These are phyloP conservation scores for Alternaria brassicicola DNA, from an alignment of 2,329 filamentous ascomycete genomes.

Conservation along the genomic window DNA sequence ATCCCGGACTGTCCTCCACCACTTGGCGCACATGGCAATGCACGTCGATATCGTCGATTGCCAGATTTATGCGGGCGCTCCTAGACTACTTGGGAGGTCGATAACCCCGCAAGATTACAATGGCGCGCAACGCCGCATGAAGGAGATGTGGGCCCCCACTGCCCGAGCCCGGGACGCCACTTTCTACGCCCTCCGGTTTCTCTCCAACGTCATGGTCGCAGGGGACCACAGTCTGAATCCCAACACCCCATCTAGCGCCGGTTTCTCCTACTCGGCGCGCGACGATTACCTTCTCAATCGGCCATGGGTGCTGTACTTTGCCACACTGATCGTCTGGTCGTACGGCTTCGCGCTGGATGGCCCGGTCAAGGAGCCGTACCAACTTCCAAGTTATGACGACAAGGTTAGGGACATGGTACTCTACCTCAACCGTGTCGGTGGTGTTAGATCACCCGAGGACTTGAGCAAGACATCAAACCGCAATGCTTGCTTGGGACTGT, in stretches of 20 bases:
- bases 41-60: slow-evolving; percentile 97
- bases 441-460: slow-evolving; percentile 75
- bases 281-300: slow-evolving; percentile 90
- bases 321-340: slow-evolving; percentile 89
- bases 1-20: slow-evolving; percentile 85
- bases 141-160: slow-evolving; percentile 85
- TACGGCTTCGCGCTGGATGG: slow-evolving; percentile 93
- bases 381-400: slow-evolving; percentile 66
- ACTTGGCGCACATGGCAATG: slow-evolving; percentile 96
- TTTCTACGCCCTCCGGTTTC: slow-evolving; percentile 88
- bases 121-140: slow-evolving; percentile 81
- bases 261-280: slow-evolving; percentile 72
- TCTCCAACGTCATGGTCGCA: slow-evolving; percentile 80
- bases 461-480: slow-evolving; percentile 74
- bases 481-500: slow-evolving; percentile 80
- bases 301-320: slow-evolving; percentile 95
- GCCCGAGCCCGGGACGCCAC: slow-evolving; percentile 88
- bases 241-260: slow-evolving; percentile 35
- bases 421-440: slow-evolving; percentile 75
- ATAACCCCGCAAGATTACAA: slow-evolving; percentile 83
- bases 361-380: slow-evolving; percentile 61
- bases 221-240: slow-evolving; percentile 52
- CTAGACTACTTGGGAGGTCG: slow-evolving; percentile 79
- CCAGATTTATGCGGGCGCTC: slow-evolving; percentile 91
- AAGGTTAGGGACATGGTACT: slow-evolving; percentile 78